phyloP scores from a whole-genome alignment of 345 rosid genomes.

The Adansonia digitata region DNA sequence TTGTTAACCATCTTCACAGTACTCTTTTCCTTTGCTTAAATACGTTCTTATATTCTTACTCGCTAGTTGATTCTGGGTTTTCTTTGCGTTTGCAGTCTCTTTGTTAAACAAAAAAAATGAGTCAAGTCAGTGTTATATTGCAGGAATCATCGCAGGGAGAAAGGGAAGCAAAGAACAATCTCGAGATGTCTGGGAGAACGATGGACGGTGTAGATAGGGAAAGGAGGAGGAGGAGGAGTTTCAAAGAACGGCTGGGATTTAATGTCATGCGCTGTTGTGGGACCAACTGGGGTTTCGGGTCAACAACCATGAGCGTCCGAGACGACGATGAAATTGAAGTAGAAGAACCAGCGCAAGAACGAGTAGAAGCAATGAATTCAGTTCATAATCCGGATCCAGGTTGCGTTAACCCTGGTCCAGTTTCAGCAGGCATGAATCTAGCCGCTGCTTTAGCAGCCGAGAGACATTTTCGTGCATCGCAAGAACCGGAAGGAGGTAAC shows the following conservation, averaged over 20 bases:
- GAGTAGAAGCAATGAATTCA: neutral
- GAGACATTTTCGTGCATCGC: conserved; percentile 40
- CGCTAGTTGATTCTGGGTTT: neutral
- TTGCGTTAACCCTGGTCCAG: conserved; percentile 15
- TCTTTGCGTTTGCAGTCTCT: neutral
- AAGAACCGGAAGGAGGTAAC: conserved; percentile 20
- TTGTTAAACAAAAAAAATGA: conserved; percentile 33
- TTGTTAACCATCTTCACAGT: neutral
- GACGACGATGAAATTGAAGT: conserved; percentile 32
- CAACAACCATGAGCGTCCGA: conserved; percentile 33
- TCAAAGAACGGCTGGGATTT: conserved; percentile 63
- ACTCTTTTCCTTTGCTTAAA: neutral
- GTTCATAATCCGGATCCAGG: conserved; percentile 25
- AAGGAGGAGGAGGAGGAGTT: conserved; percentile 40
- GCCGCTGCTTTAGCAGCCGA: conserved; percentile 90
- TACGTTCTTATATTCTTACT: neutral
- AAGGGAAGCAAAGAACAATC: conserved; percentile 31
- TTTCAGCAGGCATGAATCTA: conserved; percentile 60
- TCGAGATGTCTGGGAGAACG: conserved; percentile 42
- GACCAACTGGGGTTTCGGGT: conserved; percentile 45
- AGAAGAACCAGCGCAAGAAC: conserved; percentile 6
- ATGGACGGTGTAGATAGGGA: conserved; percentile 47
- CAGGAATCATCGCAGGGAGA: conserved; percentile 33
- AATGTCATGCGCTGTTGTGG: conserved; percentile 71
- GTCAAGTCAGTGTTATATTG: conserved; percentile 36